Conservation (phyloP, 768 basidiomycete species). For the Psilocybe cyanescens region DNA sequence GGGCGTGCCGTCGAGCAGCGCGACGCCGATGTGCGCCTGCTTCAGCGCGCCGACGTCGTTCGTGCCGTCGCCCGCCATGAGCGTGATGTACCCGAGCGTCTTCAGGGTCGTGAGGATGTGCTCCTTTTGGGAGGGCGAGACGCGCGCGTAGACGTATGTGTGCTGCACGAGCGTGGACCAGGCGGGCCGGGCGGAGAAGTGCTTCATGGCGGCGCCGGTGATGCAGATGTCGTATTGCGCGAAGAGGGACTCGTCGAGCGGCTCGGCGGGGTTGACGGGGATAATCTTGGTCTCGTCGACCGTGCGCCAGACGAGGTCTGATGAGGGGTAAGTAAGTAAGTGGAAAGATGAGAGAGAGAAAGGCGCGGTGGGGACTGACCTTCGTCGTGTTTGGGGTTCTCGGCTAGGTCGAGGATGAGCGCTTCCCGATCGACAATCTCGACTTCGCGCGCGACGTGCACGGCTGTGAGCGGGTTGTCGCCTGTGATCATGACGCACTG, state of each 20-base stretch:
- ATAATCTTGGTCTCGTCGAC: constrained; percentile 93
- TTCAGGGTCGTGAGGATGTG: constrained; percentile 91
- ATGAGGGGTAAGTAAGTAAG: constrained; percentile 88
- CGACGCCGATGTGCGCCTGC: constrained; percentile 97
- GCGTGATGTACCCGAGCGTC: constrained; percentile 84
- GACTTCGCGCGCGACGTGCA: constrained; percentile 94
- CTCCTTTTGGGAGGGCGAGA: constrained; percentile 96
- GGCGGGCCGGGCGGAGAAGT: constrained; percentile 70
- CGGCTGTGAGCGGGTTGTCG: constrained; percentile 96
- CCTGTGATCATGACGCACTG: constrained; percentile 99
- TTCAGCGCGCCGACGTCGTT: constrained; percentile 99
- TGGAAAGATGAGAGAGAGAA: neutral
- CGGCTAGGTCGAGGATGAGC: constrained; percentile 88
- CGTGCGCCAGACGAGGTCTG: constrained; percentile 90
- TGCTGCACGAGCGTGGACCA: constrained; percentile 89
- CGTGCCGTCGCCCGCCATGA: constrained; percentile 99
- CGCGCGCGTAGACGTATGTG: constrained; percentile 98
- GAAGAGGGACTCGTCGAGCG: constrained; percentile 79
- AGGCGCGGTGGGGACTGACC: constrained; percentile 44
- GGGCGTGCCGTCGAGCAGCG: constrained; percentile 85
- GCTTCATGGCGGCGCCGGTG: constrained; percentile 92
- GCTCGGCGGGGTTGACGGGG: constrained; percentile 78
- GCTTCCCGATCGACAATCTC: constrained; percentile 97
- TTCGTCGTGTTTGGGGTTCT: constrained; percentile 70
- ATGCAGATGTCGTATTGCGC: constrained; percentile 94